These are phyloP conservation scores for Colletotrichum sublineola DNA, from an alignment of 2,329 filamentous ascomycete species.

Conservation along the genomic window DNA sequence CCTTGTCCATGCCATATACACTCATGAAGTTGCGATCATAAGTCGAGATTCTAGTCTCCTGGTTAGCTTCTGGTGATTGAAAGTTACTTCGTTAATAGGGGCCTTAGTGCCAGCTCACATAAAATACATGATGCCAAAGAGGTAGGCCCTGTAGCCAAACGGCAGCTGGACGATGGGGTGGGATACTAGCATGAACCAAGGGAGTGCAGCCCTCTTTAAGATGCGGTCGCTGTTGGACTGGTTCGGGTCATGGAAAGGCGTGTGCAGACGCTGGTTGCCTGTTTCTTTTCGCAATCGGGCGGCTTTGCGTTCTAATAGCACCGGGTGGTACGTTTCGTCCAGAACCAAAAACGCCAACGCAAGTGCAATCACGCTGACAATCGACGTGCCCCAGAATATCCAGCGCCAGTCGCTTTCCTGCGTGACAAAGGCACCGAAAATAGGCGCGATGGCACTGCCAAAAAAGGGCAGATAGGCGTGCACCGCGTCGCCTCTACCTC, in stretches of 20 bases:
- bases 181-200: neutral
- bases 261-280: neutral
- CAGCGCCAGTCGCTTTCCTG: neutral
- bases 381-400: neutral
- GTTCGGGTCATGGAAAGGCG: neutral
- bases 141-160: neutral
- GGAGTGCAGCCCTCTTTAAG: neutral
- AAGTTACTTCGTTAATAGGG: no score
- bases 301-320: neutral
- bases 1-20: neutral
- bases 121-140: constrained; percentile 1
- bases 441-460: neutral
- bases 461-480: neutral
- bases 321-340: neutral
- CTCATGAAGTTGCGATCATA: neutral
- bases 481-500: neutral
- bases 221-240: neutral
- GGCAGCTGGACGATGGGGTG: neutral
- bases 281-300: neutral
- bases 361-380: neutral
- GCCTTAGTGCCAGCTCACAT: neutral
- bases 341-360: neutral
- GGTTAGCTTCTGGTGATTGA: neutral
- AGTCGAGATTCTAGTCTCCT: neutral
- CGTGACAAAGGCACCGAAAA: neutral